Evolutionary conservation across 208 protist species (phyloP), one percentile per base, ranked within the genome.

Genomic region (Tritrichomonas foetus): DNA sequence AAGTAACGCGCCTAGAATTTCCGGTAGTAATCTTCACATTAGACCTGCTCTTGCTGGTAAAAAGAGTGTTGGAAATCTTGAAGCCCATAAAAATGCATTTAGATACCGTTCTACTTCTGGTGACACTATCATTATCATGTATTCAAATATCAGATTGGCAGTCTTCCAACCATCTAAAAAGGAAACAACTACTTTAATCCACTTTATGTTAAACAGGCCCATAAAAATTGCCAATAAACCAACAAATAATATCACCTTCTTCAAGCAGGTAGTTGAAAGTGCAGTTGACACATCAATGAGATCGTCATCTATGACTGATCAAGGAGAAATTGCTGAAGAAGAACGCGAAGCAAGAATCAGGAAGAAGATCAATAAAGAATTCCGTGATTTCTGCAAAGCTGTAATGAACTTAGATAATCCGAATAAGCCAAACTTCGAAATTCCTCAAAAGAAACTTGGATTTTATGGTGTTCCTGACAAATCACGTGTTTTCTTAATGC

Each of bases 281-380:
- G 33, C 78, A 1, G 44, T 50, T 39, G 78, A 89, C 57, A 57
- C 47, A 39, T 89, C 78, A 8, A 39, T 33, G 3, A 25, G 22
- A 61, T 25, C 25, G 0, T 44, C 25, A 11, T 57, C 47, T 5
- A 89, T 89, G 78, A 89, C 41, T 41, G 78, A 89, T 61, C 78
- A 89, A n/a, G 78, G n/a, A 20, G 78, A 89, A 89, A 9, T 50
- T 33, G 47, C 47, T 39, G 78, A 89, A 57, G 78, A 89, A 55
- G 78, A 89, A 47, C 41, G 78, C 20, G 78, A 89, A 33, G 3
- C 5, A 20, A 53, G 41, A 47, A 89, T 89, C 47, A 53, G 78
- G 5, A 89, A 89, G 30, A 89, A 89, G 78, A 57, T 57, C 27
- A 89, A 89, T 49, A 39, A 57, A n/a, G 78, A 89, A 57, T 89